A percentile compares a stretch with the other conserved stretches of the same genome.
Evolutionary conservation across 139 green algal species (phyloP).

Genomic region (Zygnema circumcarinatum): DNA sequence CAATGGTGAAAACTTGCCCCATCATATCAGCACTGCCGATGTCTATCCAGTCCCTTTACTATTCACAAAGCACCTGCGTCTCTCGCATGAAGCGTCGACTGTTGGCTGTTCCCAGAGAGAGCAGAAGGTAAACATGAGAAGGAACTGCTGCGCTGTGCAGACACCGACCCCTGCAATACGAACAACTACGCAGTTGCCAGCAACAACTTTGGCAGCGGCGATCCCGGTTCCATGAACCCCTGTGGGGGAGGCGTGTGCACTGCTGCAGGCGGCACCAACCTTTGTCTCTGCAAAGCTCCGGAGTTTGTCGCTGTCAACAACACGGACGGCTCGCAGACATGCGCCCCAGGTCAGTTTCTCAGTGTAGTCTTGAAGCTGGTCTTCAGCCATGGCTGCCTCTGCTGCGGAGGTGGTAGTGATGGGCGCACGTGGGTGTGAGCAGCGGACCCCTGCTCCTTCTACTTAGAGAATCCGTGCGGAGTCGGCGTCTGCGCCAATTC

Average conservation of each 20-base stretch:
- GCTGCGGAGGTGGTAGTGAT: background rate
- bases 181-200: background rate
- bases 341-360: background rate
- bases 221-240: constrained; percentile 14
- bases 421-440: background rate
- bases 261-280: background rate
- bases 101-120: background rate
- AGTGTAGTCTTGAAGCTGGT: background rate
- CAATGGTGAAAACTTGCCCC: background rate
- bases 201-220: background rate
- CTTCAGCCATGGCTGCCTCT: background rate
- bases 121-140: background rate
- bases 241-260: background rate
- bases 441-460: constrained; percentile 19
- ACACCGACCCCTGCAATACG: background rate
- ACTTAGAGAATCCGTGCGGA: constrained; percentile 9
- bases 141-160: background rate
- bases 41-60: background rate
- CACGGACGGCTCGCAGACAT: background rate
- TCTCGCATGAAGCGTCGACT: background rate
- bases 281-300: background rate
- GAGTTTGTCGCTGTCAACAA: constrained; percentile 21
- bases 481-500: constrained; percentile 21
- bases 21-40: background rate
- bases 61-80: background rate